Percentiles rank a stretch among this genome's conserved stretches.
Conservation (phyloP, 148 eudicot species). For the Nyssa sinensis region DNA sequence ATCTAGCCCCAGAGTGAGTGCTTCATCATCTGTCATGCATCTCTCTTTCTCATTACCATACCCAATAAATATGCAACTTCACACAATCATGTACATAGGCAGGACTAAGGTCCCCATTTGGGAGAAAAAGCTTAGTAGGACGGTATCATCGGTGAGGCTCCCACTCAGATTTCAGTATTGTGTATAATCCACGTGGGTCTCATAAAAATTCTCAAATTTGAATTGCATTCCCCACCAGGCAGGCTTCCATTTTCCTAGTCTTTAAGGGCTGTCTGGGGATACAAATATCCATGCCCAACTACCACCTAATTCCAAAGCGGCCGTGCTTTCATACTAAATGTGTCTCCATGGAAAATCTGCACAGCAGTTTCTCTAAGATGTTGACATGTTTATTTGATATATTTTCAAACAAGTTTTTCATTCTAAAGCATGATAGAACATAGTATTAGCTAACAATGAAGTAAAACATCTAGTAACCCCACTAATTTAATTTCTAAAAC, state of each 20-base stretch:
- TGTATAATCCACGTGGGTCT: no score
- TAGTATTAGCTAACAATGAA: conserved; percentile 26
- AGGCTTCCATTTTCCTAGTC: not conserved
- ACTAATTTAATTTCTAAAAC: not conserved
- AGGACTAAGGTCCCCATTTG: not conserved
- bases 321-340: not conserved
- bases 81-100: not conserved
- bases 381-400: conserved; percentile 5
- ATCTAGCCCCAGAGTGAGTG: conserved; percentile 82
- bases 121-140: no score
- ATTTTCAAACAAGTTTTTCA: conserved; percentile 13
- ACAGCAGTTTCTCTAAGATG: not conserved
- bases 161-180: no score
- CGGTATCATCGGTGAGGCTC: no score
- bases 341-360: not conserved
- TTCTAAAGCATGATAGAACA: not conserved
- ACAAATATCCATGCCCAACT: not conserved
- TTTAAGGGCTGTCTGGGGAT: not conserved
- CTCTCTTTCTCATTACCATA: conserved; percentile 15
- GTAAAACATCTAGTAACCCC: not conserved
- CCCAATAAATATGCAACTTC: not conserved
- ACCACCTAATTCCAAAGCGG: not conserved
- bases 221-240: not conserved
- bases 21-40: conserved; percentile 17
- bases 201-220: no score